These are phyloP conservation scores for Leishmania gerbilli DNA, from an alignment of 208 protist genomes.

Conservation along the genomic window DNA sequence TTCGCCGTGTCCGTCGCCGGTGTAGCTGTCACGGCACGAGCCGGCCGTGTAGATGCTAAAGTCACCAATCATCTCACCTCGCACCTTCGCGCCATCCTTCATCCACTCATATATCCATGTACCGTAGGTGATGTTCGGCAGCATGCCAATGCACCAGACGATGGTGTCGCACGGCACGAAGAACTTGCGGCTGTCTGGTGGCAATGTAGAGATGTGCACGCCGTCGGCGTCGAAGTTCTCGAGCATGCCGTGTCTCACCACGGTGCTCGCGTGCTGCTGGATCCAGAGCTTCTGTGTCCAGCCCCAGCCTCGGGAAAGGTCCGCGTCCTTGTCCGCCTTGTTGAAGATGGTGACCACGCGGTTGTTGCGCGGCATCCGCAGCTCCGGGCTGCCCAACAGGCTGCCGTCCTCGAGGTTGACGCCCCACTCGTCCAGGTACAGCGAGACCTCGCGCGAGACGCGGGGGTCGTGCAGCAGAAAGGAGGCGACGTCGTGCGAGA, in stretches of 20 bases:
- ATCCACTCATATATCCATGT: conserved; percentile 90
- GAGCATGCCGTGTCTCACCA: conserved; percentile 68
- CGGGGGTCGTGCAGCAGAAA: conserved; percentile 85
- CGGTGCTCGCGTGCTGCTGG: conserved; percentile 60
- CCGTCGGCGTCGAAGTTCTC: conserved; percentile 69
- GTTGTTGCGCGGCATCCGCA: conserved; percentile 68
- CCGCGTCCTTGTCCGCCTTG: conserved; percentile 75
- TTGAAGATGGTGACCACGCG: conserved; percentile 82
- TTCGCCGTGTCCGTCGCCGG: conserved; percentile 78
- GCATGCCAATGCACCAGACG: conserved; percentile 82
- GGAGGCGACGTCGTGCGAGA: conserved; percentile 83
- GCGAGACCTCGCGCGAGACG: conserved; percentile 66
- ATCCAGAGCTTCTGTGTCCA: conserved; percentile 90
- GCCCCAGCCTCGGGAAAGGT: conserved; percentile 75
- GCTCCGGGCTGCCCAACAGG: conserved; percentile 25
- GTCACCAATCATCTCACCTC: conserved; percentile 76
- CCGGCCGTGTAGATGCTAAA: conserved; percentile 84
- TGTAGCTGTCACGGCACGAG: conserved; percentile 76
- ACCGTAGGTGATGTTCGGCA: conserved; percentile 78
- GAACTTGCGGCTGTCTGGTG: conserved; percentile 48
- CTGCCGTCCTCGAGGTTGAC: conserved; percentile 74
- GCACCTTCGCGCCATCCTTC: conserved; percentile 75
- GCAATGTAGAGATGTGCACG: conserved; percentile 66
- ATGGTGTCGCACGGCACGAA: conserved; percentile 84
- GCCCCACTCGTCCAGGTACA: conserved; percentile 84